Evolutionary conservation across 2,329 filamentous ascomycete genomes (phyloP).

Genomic region (Trichoderma koningiopsis): DNA sequence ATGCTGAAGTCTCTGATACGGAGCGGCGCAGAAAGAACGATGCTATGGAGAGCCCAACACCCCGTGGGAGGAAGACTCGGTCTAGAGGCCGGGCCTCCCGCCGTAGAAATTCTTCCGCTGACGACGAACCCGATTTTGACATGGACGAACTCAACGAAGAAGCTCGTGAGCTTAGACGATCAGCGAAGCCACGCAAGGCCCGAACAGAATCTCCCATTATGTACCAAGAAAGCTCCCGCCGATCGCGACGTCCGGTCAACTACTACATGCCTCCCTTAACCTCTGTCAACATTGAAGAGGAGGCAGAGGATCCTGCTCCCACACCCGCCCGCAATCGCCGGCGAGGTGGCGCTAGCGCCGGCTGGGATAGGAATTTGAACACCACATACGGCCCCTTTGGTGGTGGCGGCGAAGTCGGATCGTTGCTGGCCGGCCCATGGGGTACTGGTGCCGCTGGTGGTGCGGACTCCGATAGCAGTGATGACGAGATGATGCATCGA

Average conservation of each 20-base stretch:
- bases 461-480: slow-evolving; percentile 93
- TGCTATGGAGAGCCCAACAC: slow-evolving; percentile 52
- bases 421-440: slow-evolving; percentile 74
- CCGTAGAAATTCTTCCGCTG: slow-evolving; percentile 55
- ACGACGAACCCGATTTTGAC: slow-evolving; percentile 61
- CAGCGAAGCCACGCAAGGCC: slow-evolving; percentile 54
- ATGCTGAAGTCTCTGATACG: slow-evolving; percentile 48
- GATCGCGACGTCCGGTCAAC: slow-evolving; percentile 65
- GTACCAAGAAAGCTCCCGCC: slow-evolving; percentile 58
- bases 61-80: slow-evolving; percentile 49
- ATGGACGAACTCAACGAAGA: slow-evolving; percentile 68
- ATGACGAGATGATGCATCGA: slow-evolving; percentile 79
- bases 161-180: slow-evolving; percentile 61
- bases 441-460: slow-evolving; percentile 74
- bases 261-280: slow-evolving; percentile 80
- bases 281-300: slow-evolving; percentile 66
- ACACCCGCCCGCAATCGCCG: slow-evolving; percentile 70
- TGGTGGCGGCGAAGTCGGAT: slow-evolving; percentile 72
- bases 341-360: slow-evolving; percentile 58
- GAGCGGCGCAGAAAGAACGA: slow-evolving; percentile 47
- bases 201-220: slow-evolving; percentile 57
- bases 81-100: slow-evolving; percentile 50
- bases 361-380: slow-evolving; percentile 80
- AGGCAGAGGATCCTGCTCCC: slow-evolving; percentile 66
- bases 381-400: slow-evolving; percentile 93